phyloP scores from a whole-genome alignment of 805 yeast genomes.

The Kregervanrija pseudodelftensis region DNA sequence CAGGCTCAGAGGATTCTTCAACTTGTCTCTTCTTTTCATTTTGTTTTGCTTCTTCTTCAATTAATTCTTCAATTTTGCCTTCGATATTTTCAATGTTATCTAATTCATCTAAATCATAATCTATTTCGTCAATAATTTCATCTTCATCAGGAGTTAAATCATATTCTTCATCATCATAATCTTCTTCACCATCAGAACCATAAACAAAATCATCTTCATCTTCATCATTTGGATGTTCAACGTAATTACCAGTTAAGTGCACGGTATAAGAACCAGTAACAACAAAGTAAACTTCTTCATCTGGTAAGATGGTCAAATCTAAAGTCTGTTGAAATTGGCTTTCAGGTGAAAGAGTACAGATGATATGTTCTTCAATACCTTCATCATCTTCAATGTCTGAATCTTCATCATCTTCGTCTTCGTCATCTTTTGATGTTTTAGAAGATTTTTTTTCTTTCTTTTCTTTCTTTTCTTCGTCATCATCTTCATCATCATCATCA shows the following conservation, averaged over 20 bases:
- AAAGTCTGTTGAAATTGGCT: conserved; percentile 81
- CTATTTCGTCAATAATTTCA: conserved; percentile 46
- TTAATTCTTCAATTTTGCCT: conserved; percentile 66
- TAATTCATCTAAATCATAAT: conserved; percentile 51
- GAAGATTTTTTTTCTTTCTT: conserved; percentile 19
- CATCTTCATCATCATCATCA: conserved; percentile 26
- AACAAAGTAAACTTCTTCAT: conserved; percentile 89
- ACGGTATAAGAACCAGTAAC: conserved; percentile 94
- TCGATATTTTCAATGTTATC: conserved; percentile 68
- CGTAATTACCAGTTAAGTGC: conserved; percentile 90
- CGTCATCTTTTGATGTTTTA: conserved; percentile 36
- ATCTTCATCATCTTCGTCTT: conserved; percentile 46
- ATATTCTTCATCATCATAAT: conserved; percentile 49
- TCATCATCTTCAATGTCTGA: conserved; percentile 60
- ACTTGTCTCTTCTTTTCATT: conserved; percentile 27
- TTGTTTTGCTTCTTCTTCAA: conserved; percentile 51
- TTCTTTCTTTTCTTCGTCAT: conserved; percentile 22
- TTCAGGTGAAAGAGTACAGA: conserved; percentile 88
- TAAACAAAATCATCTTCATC: conserved; percentile 47
- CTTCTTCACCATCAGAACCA: conserved; percentile 40
- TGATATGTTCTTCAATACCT: conserved; percentile 74
- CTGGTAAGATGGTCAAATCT: conserved; percentile 85
- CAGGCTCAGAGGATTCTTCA: conserved; percentile 23
- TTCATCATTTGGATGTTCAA: conserved; percentile 88
- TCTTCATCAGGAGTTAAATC: conserved; percentile 75